A percentile compares a stretch with the other conserved stretches of the same genome.
Evolutionary conservation across 495 filamentous ascomycete genomes (phyloP).

Genomic region (Penicillium macrosclerotiorum): DNA sequence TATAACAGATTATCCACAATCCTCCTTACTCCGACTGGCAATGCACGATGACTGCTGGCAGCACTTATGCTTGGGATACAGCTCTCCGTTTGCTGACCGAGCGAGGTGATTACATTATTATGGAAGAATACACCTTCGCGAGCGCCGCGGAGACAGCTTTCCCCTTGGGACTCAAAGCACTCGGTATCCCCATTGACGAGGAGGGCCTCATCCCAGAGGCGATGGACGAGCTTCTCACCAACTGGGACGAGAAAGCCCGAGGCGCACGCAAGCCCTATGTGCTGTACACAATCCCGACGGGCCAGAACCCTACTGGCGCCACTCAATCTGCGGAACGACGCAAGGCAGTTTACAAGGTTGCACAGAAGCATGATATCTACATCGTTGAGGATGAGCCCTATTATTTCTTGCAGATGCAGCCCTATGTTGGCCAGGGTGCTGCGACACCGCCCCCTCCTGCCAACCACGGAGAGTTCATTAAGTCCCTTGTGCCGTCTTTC

Average conservation of each 20-base stretch:
- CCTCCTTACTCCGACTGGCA: conserved; percentile 76
- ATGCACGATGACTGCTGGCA: conserved; percentile 71
- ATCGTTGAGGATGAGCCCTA: conserved; percentile 98
- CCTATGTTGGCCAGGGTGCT: conserved; percentile 59
- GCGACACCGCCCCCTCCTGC: conserved; percentile 51
- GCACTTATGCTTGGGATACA: conserved; percentile 76
- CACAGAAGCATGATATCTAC: conserved; percentile 77
- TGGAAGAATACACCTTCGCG: conserved; percentile 85
- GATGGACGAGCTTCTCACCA: conserved; percentile 64
- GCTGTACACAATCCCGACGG: conserved; percentile 54
- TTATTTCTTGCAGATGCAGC: conserved; percentile 96
- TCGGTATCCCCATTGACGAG: conserved; percentile 73
- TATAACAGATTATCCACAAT: conserved; percentile 36
- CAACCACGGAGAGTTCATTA: conserved; percentile 58
- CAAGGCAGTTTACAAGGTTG: conserved; percentile 69
- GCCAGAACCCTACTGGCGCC: conserved; percentile 91
- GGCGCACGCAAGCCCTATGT: conserved; percentile 72
- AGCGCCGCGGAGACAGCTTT: conserved; percentile 76
- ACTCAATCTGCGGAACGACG: conserved; percentile 68
- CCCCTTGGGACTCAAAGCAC: conserved; percentile 71
- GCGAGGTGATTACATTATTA: conserved; percentile 67
- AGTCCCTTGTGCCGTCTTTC: conserved; percentile 58
- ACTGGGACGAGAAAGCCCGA: conserved; percentile 58
- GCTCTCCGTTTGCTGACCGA: conserved; percentile 73
- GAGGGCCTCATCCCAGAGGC: conserved; percentile 70